Percentiles rank a stretch among this genome's conserved stretches.
Evolutionary conservation across 164 flowering plant species (phyloP).

Genomic region (Nymphaea colorata): DNA sequence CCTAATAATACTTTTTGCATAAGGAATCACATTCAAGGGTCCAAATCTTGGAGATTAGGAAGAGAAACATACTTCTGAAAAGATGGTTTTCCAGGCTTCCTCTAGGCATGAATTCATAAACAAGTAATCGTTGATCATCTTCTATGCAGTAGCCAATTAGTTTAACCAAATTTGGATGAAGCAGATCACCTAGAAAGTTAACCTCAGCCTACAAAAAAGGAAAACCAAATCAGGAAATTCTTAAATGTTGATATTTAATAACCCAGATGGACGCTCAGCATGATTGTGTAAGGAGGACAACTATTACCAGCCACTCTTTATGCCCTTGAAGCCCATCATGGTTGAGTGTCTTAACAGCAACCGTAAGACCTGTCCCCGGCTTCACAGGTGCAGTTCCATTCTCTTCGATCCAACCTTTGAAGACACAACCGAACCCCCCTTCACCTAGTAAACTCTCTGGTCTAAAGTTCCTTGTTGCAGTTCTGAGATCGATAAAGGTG

Average conservation of each 20-base stretch:
- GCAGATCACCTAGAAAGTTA: slow-evolving; percentile 76
- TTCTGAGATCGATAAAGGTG: slow-evolving; percentile 70
- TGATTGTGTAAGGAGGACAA: too few species aligned
- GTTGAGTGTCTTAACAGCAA: slow-evolving; percentile 92
- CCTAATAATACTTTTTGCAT: neutral
- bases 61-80: slow-evolving; percentile 61
- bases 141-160: slow-evolving; percentile 85
- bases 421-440: slow-evolving; percentile 95
- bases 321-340: slow-evolving; percentile 99
- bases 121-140: slow-evolving; percentile 85
- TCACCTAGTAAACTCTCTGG: slow-evolving; percentile 95
- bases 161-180: slow-evolving; percentile 77
- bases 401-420: slow-evolving; percentile 97
- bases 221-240: slow-evolving; percentile 1
- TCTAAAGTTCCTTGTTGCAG: slow-evolving; percentile 84
- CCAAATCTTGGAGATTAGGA: neutral
- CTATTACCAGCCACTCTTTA: slow-evolving; percentile 90
- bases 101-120: slow-evolving; percentile 87
- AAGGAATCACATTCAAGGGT: too few species aligned
- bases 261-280: too few species aligned
- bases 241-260: too few species aligned
- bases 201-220: slow-evolving; percentile 68
- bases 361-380: slow-evolving; percentile 95
- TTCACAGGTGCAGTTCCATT: slow-evolving; percentile 92
- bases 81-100: slow-evolving; percentile 94